Evolutionary conservation across 2,329 filamentous ascomycete species (phyloP), one percentile per base, ranked within the genome.

Genomic region (Cryphonectria carpinicola): DNA sequence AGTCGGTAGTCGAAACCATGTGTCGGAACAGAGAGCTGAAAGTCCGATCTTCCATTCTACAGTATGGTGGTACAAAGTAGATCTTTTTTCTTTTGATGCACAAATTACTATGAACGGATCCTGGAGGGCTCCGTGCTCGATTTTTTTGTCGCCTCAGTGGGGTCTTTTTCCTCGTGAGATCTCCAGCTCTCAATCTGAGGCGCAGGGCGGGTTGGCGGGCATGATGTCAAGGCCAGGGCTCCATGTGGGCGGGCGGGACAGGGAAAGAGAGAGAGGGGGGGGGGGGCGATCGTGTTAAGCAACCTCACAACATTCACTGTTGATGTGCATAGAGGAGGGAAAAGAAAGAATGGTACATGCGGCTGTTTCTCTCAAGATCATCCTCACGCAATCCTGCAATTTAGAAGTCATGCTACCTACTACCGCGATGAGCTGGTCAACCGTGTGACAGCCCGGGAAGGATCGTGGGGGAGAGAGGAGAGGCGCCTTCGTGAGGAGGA

Each of bases 151-250:
- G 61, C 35, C 58, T n/a, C 17, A 25, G 52, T 66, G 65, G 65
- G 65, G 22, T 10, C 22, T 22, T 17, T 43, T 25, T 22, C 8
- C 46, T n/a, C 46, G 19, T 37, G 32, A 58, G 46, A 46, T 64
- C 56, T 71, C 41, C 54, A 71, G 49, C 64, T 64, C 63, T 64
- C 39, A 49, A 65, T 17, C 25, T 69, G 70, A 69, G 62, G 70
- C 70, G 68, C 65, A 56, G 41, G 62, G 60, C 52, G 60, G 67
- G 62, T 39, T 43, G 61, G 61, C 61, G 4, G 60, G 66, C 39
- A 46, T 68, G 69, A 68, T 71, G 70, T 71, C 69, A 70, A 61
- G 68, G 65, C 41, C 63, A 22, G 58, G 68, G 32, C 19, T 43
- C 41, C 56, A 35, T 35, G 8, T 60, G 35, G 35, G 32, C 3